Evolutionary conservation across 495 filamentous ascomycete genomes (phyloP).

Genomic region (Aspergillus cavernicola): DNA sequence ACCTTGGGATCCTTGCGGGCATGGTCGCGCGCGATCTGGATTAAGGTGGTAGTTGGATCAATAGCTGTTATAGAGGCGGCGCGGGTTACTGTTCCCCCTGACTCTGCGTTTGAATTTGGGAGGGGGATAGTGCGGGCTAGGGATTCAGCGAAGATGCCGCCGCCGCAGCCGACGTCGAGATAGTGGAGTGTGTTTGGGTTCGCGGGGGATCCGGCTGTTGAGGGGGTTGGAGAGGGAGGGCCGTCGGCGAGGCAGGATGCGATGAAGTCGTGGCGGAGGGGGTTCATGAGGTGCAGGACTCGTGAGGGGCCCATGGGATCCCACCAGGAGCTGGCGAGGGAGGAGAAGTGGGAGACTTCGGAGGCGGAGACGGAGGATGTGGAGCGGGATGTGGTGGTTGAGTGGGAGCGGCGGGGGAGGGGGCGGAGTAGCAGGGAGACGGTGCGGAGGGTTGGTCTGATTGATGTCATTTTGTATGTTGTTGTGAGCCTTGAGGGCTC

Average conservation of each 20-base stretch:
- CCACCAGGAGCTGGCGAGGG: slow-evolving; percentile 94
- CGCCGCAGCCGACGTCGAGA: slow-evolving; percentile 93
- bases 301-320: slow-evolving; percentile 90
- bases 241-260: slow-evolving; percentile 55
- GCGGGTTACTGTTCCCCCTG: slow-evolving; percentile 50
- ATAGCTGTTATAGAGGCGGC: slow-evolving; percentile 73
- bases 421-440: slow-evolving; percentile 4
- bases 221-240: not conserved
- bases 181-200: slow-evolving; percentile 52
- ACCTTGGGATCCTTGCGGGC: slow-evolving; percentile 61
- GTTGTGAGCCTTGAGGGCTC: not conserved
- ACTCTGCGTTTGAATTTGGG: slow-evolving; percentile 11
- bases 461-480: not conserved
- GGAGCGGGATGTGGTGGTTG: slow-evolving; percentile 39
- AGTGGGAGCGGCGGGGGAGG: slow-evolving; percentile 35
- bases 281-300: slow-evolving; percentile 96
- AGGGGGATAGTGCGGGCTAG: slow-evolving; percentile 64
- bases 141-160: slow-evolving; percentile 92
- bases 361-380: slow-evolving; percentile 70
- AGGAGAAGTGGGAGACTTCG: slow-evolving; percentile 91
- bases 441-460: slow-evolving; percentile 10
- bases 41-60: slow-evolving; percentile 76
- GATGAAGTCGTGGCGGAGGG: slow-evolving; percentile 92
- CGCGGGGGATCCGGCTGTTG: not conserved
- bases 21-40: slow-evolving; percentile 74